These are phyloP conservation scores for Mariannaea elegans DNA, from an alignment of 2,329 filamentous ascomycete species.

Conservation along the genomic window DNA sequence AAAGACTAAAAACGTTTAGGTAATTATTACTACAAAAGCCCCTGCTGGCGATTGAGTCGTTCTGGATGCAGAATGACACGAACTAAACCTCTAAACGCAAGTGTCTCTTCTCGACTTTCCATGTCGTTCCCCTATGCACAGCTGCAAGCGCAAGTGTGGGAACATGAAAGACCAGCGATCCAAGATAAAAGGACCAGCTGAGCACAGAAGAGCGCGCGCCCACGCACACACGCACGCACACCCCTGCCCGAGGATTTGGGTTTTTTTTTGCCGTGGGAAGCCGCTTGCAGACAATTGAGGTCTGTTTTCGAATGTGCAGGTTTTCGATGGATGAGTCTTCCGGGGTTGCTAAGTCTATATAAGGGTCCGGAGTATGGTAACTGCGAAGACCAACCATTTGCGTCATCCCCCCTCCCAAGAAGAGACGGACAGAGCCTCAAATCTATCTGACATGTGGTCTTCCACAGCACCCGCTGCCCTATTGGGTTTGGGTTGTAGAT, in stretches of 20 bases:
- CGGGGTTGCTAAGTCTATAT: too few species aligned
- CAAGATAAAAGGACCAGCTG: conserved; percentile 20
- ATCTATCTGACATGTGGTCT: conserved; percentile 20
- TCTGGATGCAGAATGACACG: conserved; percentile 10
- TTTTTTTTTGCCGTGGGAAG: conserved; percentile 29
- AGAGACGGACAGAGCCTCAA: conserved; percentile 14
- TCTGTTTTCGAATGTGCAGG: background rate
- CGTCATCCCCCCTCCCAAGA: conserved; percentile 8
- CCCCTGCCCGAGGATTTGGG: conserved; percentile 21
- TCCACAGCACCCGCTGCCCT: conserved; percentile 15
- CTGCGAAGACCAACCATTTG: conserved; percentile 5
- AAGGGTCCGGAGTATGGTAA: too few species aligned
- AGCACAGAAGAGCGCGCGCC: conserved; percentile 6
- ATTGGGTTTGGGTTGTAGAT: conserved; percentile 28
- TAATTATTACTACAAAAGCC: conserved; percentile 40
- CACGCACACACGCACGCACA: conserved; percentile 10
- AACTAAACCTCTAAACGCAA: conserved; percentile 24
- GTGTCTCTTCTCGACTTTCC: conserved; percentile 25
- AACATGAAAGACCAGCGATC: conserved; percentile 13
- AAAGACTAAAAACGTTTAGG: conserved; percentile 31
- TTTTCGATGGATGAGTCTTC: too few species aligned
- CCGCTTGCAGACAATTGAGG: conserved; percentile 4
- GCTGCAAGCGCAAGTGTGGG: conserved; percentile 53
- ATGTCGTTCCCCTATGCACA: conserved; percentile 68
- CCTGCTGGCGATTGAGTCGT: conserved; percentile 19